Base-by-base conservation (phyloP, 2,329 filamentous ascomycete species). In the Aschersonia sp. region DNA sequence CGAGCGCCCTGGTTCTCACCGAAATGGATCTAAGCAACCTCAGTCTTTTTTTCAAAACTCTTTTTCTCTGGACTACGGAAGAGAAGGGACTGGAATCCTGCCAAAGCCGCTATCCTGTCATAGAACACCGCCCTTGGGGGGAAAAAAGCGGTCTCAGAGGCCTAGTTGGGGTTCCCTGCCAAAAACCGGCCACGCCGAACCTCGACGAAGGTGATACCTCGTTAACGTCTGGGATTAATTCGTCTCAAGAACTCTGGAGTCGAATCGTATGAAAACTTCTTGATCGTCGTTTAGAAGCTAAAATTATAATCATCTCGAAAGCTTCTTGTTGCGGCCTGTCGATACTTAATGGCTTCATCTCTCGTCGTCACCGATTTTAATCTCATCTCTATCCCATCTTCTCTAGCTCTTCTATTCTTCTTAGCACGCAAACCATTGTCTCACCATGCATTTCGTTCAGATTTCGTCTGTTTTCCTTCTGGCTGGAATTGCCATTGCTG, bases 401-500 rank as follows among this genome's bases (percentile, higher is more conserved):
- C 4, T 5, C 35, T 37, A 37, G 35, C 22, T 22, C 22, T 22
- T 22, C 22, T 4, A 22, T 4, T 22, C 22, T 37, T 12, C 8
- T 37, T 9, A 37, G 35, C 8, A 37, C 35, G 35, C 8, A 37
- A 37, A 22, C 22, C 22, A 12, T 37, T 37, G 8, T 37, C 12
- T 37, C 35, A 12, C 12, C 35, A 50, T 50, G 46, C 48, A 35
- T 45, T 14, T 45, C 9, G 3, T 33, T 35, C 29, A 40, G 14
- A 41, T 47, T 45, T 45, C 49, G 14, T 46, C 31, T n/a, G n/a
- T 42, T 39, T 30, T 51, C 14, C 39, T 51, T 39, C 47, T 51
- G 12, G 47, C 49, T 4, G 37, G 37, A 35, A 30, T 31, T 14
- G 40, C 37, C 10, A 9, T 22, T 32, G 45, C 47, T 11, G 47